These are phyloP conservation scores for Cutaneotrichosporon cutaneum DNA, from an alignment of 1,284 basidiomycete genomes.

Conservation along the genomic window DNA sequence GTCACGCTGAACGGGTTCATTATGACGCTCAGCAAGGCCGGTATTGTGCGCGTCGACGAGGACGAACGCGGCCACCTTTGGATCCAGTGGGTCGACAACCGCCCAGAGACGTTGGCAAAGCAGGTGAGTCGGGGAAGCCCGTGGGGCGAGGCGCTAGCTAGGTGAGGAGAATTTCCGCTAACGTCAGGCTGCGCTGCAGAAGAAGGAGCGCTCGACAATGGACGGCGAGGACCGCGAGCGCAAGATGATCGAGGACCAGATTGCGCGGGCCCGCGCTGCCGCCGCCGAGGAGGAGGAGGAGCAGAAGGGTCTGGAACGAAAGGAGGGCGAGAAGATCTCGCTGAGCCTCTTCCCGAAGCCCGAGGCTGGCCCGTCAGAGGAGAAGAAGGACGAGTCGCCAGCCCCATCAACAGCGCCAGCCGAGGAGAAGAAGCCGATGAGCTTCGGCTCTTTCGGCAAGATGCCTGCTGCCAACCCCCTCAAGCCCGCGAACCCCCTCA, in stretches of 20 bases:
- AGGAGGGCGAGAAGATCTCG: constrained; percentile 57
- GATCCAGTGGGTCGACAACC: constrained; percentile 94
- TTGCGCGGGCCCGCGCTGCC: constrained; percentile 68
- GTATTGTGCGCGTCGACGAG: constrained; percentile 90
- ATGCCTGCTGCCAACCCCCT: constrained; percentile 32
- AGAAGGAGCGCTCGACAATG: constrained; percentile 86
- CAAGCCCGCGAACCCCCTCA: constrained; percentile 42
- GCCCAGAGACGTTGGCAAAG: constrained; percentile 87
- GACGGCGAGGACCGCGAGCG: constrained; percentile 95
- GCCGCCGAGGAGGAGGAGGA: constrained; percentile 36
- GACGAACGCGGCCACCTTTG: constrained; percentile 93
- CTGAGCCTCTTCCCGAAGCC: constrained; percentile 46
- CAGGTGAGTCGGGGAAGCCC: constrained; percentile 60
- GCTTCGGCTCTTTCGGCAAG: constrained; percentile 15
- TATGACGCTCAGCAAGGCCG: constrained; percentile 83
- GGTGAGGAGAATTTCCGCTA: not conserved
- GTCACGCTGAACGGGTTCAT: constrained; percentile 92
- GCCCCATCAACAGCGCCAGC: constrained; percentile 19
- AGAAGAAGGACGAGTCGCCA: constrained; percentile 21
- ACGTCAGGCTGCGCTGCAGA: constrained; percentile 74
- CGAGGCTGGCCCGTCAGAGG: constrained; percentile 25
- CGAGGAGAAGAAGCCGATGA: constrained; percentile 3
- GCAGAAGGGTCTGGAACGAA: constrained; percentile 65
- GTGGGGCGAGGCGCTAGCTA: not conserved
- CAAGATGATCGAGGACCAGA: constrained; percentile 86